Base-by-base conservation (phyloP, 225 moss, liverwort and hornwort genomes). In the Polytrichum formosum region DNA sequence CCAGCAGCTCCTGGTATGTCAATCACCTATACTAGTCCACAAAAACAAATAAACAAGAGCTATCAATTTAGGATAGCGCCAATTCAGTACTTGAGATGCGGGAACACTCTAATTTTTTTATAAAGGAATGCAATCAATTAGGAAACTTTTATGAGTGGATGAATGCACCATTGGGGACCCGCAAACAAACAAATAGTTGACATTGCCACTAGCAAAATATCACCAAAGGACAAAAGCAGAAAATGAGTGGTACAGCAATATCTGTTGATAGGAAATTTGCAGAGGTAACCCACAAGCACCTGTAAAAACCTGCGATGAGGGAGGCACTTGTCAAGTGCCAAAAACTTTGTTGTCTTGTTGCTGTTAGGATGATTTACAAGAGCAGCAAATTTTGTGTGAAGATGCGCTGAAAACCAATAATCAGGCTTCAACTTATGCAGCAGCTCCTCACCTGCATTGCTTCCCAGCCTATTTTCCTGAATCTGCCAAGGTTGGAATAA, bases 351-450 rank as follows among this genome's bases (percentile, higher is more conserved):
- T 19, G 68, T 67, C 63, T 71, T 77, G 67, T 75, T 76, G 6
- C 83, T 80, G 66, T 80, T 83, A 35, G 78, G 77, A 84, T 92
- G 97, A 4, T 54, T 77, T 60, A 98, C 90, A 61, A 94, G 54
- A 37, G 97, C 94, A 70, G 85, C 83, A 76, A 98, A 98, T 74
- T 94, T 98, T 25, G 90, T 85, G 73, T 98, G 97, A 74, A 98
- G 76, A 75, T 98, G 97, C 60, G 97, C 97, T 7, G 97, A 88
- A 69, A 98, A 98, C 92, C 92, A 98, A 77, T 87, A 98, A 26
- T 78, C 68, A 26, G 94, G 94, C 71, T 80, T 88, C 76, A 98
- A 76, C 75, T 80, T 84, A 35, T 87, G 82, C 64, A 98, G 74
- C 31, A 98, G 62, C 68, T 92, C 82, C 77, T 82, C 91, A 16